Evolutionary conservation across 176 grass and related monocot genomes (phyloP).

Genomic region (Puccinellia tenuiflora): DNA sequence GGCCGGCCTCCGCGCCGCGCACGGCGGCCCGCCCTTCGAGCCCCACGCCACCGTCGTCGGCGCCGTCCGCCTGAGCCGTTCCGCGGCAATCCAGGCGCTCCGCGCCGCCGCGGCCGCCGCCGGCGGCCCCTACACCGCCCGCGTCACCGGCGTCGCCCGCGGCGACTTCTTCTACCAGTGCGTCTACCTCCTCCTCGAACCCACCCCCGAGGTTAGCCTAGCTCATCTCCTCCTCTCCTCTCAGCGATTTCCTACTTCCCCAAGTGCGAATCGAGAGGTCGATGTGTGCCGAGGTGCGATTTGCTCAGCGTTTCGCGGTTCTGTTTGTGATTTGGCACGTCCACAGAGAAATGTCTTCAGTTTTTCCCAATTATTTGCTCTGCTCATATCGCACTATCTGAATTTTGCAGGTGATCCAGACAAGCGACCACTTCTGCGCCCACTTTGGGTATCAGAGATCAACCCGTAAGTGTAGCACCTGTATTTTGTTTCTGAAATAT

Average conservation of each 20-base stretch:
- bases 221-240: neutral
- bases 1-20: slow-evolving; percentile 66
- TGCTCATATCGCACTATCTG: neutral
- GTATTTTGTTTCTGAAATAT: neutral
- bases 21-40: slow-evolving; percentile 67
- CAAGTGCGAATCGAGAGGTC: neutral
- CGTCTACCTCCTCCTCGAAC: slow-evolving; percentile 81
- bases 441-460: slow-evolving; percentile 66
- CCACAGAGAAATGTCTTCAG: neutral
- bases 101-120: slow-evolving; percentile 22
- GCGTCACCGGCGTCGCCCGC: slow-evolving; percentile 42
- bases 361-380: neutral
- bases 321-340: neutral
- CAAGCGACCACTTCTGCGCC: slow-evolving; percentile 54
- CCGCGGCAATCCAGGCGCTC: slow-evolving; percentile 44
- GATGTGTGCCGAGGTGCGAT: neutral
- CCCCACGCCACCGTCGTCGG: slow-evolving; percentile 91
- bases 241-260: neutral
- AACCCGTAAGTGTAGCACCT: slow-evolving; percentile 37
- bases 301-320: neutral
- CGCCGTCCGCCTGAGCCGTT: slow-evolving; percentile 42
- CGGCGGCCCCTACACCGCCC: slow-evolving; percentile 52
- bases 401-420: slow-evolving; percentile 51
- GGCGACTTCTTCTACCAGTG: slow-evolving; percentile 90
- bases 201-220: slow-evolving; percentile 51